phyloP scores from a whole-genome alignment of 1,284 basidiomycete genomes.

The Ceratobasidium sp. region DNA sequence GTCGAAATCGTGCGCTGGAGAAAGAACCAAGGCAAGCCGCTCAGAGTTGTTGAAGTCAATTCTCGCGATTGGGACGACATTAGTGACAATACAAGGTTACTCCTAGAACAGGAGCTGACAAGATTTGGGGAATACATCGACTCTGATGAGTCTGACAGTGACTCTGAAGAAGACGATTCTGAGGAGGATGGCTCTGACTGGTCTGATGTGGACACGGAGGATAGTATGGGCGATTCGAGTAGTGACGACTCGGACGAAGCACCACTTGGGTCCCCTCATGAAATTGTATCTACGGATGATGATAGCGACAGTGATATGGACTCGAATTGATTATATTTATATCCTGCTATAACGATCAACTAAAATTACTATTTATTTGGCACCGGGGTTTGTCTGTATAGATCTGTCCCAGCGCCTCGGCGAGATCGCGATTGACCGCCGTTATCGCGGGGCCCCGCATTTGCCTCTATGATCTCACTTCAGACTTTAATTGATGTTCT shows the following conservation, averaged over 20 bases:
- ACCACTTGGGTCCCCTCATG: neutral
- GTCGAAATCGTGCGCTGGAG: neutral
- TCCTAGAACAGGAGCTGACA: neutral
- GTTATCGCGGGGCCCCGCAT: neutral
- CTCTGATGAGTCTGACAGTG: neutral
- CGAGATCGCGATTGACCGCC: too few relatives aligned
- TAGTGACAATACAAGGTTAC: neutral
- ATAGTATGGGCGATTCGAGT: neutral
- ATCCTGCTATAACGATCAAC: neutral
- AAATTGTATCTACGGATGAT: neutral
- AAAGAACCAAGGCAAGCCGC: neutral
- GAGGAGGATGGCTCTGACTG: neutral
- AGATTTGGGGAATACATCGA: constrained; percentile 11
- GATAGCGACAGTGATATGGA: neutral
- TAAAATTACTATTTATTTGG: too few relatives aligned
- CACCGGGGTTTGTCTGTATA: too few relatives aligned
- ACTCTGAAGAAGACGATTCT: neutral
- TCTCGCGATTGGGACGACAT: constrained; percentile 1
- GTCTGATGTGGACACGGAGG: neutral
- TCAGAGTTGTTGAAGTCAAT: constrained; percentile 12
- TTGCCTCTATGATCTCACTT: too few relatives aligned
- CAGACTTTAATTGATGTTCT: too few relatives aligned
- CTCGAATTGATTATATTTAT: neutral
- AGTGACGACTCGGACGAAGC: neutral
- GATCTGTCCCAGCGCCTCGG: too few relatives aligned